Percentiles rank a stretch among this genome's conserved stretches.
Evolutionary conservation across 441 rosid genomes (phyloP).

Genomic region (Rhodomyrtus psidioides): DNA sequence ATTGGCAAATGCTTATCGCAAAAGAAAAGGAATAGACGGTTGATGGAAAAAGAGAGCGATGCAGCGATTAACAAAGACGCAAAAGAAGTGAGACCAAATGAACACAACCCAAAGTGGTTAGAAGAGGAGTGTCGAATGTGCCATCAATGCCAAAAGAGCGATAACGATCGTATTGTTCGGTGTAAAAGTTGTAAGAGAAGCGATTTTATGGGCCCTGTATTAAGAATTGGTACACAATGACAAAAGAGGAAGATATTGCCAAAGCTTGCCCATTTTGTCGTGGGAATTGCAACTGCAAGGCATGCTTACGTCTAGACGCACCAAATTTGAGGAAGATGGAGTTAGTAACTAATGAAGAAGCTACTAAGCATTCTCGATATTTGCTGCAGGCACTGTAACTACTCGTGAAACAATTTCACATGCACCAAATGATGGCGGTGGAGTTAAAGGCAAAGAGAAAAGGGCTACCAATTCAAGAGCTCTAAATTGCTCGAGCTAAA

Average conservation of each 20-base stretch:
- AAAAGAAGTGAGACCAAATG: neutral
- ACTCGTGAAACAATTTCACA: neutral
- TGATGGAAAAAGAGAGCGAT: neutral
- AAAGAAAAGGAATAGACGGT: neutral
- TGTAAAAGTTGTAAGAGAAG: constrained; percentile 45
- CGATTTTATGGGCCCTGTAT: constrained; percentile 55
- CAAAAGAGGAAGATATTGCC: constrained; percentile 40
- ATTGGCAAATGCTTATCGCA: neutral
- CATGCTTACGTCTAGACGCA: constrained; percentile 13
- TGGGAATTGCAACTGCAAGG: no score
- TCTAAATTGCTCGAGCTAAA: no score
- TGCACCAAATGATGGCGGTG: neutral
- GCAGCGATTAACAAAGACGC: neutral
- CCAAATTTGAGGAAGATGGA: neutral
- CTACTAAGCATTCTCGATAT: no score
- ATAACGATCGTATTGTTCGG: constrained; percentile 48
- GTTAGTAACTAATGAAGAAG: neutral
- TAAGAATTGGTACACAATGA: constrained; percentile 47
- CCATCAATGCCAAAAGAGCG: constrained; percentile 75
- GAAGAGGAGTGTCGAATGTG: constrained; percentile 23
- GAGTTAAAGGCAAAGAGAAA: neutral
- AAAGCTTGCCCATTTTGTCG: constrained; percentile 21
- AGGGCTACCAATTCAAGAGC: no score
- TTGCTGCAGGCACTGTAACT: neutral
- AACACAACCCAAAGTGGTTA: neutral